Conservation (phyloP, 208 protist species). For the Histomonas meleagridis region DNA sequence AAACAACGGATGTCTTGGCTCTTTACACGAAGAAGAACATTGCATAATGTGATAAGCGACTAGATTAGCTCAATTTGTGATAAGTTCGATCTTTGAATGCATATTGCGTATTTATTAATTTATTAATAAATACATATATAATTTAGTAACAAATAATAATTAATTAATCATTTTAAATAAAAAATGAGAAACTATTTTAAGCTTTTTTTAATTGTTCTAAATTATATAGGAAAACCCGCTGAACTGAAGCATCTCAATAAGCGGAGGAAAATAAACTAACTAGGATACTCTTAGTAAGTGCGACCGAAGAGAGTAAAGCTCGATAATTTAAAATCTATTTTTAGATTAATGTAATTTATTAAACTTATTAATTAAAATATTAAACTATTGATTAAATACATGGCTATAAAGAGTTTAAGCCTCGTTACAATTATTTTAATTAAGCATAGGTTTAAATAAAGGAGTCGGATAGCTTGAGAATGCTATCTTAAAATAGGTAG, state of each 20-base stretch:
- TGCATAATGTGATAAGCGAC: slow-evolving; percentile 60
- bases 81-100: slow-evolving; percentile 61
- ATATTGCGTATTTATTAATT: slow-evolving; percentile 47
- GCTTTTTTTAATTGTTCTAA: slow-evolving; percentile 25
- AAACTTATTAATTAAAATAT: slow-evolving; percentile 10
- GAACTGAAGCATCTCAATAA: slow-evolving; percentile 68
- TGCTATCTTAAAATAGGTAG: slow-evolving; percentile 58
- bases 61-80: slow-evolving; percentile 57
- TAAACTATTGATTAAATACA: slow-evolving; percentile 41
- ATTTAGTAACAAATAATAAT: neutral
- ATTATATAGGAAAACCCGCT: slow-evolving; percentile 57
- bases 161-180: neutral
- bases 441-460: slow-evolving; percentile 38
- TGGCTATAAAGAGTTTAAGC: slow-evolving; percentile 57
- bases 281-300: slow-evolving; percentile 61
- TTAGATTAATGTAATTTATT: slow-evolving; percentile 11
- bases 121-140: slow-evolving; percentile 46
- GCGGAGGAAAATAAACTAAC: slow-evolving; percentile 66
- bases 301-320: slow-evolving; percentile 58
- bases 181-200: neutral
- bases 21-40: slow-evolving; percentile 60
- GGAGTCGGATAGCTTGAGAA: slow-evolving; percentile 61
- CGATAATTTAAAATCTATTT: slow-evolving; percentile 41
- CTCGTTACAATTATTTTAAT: slow-evolving; percentile 43
- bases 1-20: slow-evolving; percentile 60